These are phyloP conservation scores for Kwoniella dendrophila DNA, from an alignment of 768 basidiomycete genomes.

Conservation along the genomic window DNA sequence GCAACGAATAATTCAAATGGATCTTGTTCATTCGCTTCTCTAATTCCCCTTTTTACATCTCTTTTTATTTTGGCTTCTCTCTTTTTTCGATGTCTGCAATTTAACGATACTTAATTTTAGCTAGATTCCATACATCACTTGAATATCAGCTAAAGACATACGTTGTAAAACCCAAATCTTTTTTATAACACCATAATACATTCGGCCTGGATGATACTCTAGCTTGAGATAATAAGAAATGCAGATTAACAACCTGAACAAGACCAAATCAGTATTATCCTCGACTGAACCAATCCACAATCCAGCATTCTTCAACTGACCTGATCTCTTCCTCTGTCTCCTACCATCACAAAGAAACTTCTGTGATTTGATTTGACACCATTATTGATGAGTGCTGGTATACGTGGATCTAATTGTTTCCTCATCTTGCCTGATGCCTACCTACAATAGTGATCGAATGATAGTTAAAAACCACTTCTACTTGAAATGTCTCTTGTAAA, in stretches of 20 bases:
- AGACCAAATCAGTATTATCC: not conserved
- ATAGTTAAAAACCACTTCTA: not conserved
- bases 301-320: constrained; percentile 58
- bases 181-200: constrained; percentile 98
- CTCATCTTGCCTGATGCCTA: constrained; percentile 53
- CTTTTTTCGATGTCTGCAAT: constrained; percentile 86
- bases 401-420: constrained; percentile 77
- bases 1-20: constrained; percentile 98
- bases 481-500: not conserved
- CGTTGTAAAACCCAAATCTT: constrained; percentile 95
- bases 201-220: constrained; percentile 84
- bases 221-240: constrained; percentile 90
- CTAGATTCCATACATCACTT: not conserved
- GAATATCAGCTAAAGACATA: constrained; percentile 59
- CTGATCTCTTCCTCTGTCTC: constrained; percentile 91
- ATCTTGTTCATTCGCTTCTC: constrained; percentile 92
- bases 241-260: constrained; percentile 71
- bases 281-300: not conserved
- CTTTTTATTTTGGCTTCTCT: constrained; percentile 94
- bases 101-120: not conserved
- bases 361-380: constrained; percentile 91
- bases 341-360: constrained; percentile 93
- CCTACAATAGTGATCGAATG: not conserved
- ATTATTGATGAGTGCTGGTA: constrained; percentile 87
- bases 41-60: constrained; percentile 88